Evolutionary conservation across 2,329 filamentous ascomycete genomes (phyloP), one percentile per base, ranked within the genome.

Genomic region (Scleromitrula shiraiana): DNA sequence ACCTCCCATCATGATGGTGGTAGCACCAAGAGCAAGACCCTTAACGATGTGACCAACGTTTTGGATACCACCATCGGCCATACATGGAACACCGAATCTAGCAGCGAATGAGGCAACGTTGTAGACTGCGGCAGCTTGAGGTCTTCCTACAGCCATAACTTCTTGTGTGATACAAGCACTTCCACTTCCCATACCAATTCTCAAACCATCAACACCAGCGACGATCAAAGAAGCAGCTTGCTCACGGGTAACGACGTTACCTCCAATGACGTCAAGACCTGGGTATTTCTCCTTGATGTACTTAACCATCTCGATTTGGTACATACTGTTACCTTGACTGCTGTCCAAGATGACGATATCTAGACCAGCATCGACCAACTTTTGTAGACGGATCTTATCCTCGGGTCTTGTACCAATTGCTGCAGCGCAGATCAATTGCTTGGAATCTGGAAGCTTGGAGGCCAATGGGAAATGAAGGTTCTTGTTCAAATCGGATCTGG

Each of bases 11-110:
- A 98, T 98, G 67, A 98, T 85, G 30, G 90, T 94, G 38, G 87
- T 88, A 50, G 93, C 93, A 59, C 93, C 93, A 55, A 98, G 82
- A 39, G 93, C 84, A 57, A 98, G 82, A 66, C 90, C 91, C 78
- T 98, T 98, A 69, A 98, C 93, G 58, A 98, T 96, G 74, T 98
- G 94, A 47, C 93, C 93, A 57, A 98, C 87, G 65, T 98, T 98
- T 71, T 98, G 93, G 59, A 98, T 86, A 70, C 93, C 93, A 61
- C 93, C 93, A 62, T 98, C 93, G 51, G 93, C 93, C 65, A 98
- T 97, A 71, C 91, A 97, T 50, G 93, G 93, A 58, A 98, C 90
- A 53, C 94, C 93, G 63, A 98, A 98, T 58, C 82, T 83, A 50
- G 85, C 85, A 44, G 93, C 91, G 62, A 98, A 98, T 46, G 80